Evolutionary conservation across 768 basidiomycete species (phyloP).

Genomic region (Termitomyces sp.): DNA sequence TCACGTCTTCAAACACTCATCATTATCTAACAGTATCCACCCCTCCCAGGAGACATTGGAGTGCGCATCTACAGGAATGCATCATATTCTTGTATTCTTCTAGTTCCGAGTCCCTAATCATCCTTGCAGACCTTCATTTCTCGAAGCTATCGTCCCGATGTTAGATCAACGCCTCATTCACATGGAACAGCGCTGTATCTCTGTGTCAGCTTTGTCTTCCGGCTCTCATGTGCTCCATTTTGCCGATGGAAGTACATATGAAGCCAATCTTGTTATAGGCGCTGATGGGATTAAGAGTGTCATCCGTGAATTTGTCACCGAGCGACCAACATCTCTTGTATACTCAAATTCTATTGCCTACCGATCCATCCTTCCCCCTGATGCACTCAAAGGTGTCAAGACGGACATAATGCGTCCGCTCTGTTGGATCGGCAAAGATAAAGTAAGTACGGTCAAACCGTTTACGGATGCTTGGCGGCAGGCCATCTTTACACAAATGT

Average conservation of each 20-base stretch:
- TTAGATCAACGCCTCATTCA: constrained; percentile 35
- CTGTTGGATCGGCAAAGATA: constrained; percentile 40
- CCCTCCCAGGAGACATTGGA: constrained; percentile 26
- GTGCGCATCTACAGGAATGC: constrained; percentile 37
- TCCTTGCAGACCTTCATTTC: constrained; percentile 37
- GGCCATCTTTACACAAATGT: not conserved
- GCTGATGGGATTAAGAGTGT: constrained; percentile 50
- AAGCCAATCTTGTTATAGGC: constrained; percentile 45
- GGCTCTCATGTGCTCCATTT: constrained; percentile 35
- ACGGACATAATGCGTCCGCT: constrained; percentile 31
- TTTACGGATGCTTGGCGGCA: not conserved
- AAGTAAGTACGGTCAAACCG: constrained; percentile 24
- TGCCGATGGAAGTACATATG: constrained; percentile 39
- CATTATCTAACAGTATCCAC: constrained; percentile 24
- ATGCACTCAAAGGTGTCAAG: constrained; percentile 31
- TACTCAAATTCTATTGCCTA: constrained; percentile 47
- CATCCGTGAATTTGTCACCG: constrained; percentile 29
- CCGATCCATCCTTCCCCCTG: constrained; percentile 38
- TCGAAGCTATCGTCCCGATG: constrained; percentile 39
- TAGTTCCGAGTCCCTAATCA: not conserved
- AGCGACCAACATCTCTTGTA: constrained; percentile 18
- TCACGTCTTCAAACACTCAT: not conserved
- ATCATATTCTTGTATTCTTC: not conserved
- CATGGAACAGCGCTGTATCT: constrained; percentile 45
- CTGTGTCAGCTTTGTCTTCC: constrained; percentile 21